A percentile compares a stretch with the other conserved stretches of the same genome.
These are phyloP conservation scores for Avena atlantica DNA, from an alignment of 176 grass and related monocot genomes.

Conservation along the genomic window DNA sequence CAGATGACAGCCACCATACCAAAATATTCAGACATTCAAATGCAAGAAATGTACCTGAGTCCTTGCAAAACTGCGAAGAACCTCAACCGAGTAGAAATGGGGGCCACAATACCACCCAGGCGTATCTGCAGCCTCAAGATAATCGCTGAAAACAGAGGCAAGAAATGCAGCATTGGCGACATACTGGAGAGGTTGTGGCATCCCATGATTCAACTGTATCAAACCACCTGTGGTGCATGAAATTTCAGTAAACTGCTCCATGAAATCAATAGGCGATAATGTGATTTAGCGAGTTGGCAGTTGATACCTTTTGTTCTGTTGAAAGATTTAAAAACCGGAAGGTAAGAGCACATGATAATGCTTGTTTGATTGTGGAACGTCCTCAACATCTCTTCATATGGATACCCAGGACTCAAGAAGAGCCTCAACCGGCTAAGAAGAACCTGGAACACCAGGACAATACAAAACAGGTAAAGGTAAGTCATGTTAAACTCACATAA, in stretches of 20 bases:
- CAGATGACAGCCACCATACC: background rate
- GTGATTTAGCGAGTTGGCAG: background rate
- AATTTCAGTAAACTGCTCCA: constrained; percentile 31
- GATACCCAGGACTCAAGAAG: constrained; percentile 97
- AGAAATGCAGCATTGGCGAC: constrained; percentile 95
- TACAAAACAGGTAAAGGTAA: background rate
- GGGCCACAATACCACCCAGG: constrained; percentile 98
- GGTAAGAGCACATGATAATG: constrained; percentile 95
- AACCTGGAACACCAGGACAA: constrained; percentile 61
- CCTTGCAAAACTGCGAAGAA: constrained; percentile 88
- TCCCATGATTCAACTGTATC: constrained; percentile 92
- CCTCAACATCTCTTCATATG: constrained; percentile 90
- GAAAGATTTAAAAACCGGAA: constrained; percentile 83
- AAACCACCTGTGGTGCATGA: constrained; percentile 71
- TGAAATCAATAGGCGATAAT: background rate
- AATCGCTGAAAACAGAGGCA: constrained; percentile 86
- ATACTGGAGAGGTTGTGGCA: constrained; percentile 81
- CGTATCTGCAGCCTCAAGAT: constrained; percentile 90
- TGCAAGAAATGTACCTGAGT: constrained; percentile 56
- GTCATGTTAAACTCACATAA: constrained; percentile 7
- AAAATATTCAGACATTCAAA: constrained; percentile 4
- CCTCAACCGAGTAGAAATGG: constrained; percentile 76
- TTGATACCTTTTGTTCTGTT: constrained; percentile 83
- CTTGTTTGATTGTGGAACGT: constrained; percentile 94
- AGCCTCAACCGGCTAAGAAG: constrained; percentile 95